phyloP scores from a whole-genome alignment of 345 rosid species.

The Dovyalis caffra region DNA sequence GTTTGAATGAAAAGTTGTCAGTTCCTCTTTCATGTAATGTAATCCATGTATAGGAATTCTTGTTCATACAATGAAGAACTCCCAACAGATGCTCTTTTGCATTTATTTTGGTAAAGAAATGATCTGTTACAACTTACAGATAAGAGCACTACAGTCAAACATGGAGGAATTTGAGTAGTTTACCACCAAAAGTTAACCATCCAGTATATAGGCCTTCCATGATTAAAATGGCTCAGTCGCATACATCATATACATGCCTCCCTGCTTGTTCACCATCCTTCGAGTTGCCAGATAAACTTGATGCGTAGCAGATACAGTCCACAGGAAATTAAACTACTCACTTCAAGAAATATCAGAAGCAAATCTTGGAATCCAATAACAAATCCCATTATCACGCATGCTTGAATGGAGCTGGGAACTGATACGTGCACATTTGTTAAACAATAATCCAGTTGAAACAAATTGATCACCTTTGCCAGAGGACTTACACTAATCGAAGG shows the following conservation, averaged over 20 bases:
- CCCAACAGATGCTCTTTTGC: too few species aligned
- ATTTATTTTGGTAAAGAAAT: too few species aligned
- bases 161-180: not conserved
- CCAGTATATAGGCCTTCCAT: not conserved
- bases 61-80: too few species aligned
- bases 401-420: not conserved
- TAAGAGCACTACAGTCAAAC: too few species aligned
- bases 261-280: constrained; percentile 3
- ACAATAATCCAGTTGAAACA: not conserved
- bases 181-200: not conserved
- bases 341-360: not conserved
- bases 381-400: not conserved
- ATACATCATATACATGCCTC: not conserved
- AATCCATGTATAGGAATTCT: too few species aligned
- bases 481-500: not conserved
- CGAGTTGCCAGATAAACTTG: not conserved
- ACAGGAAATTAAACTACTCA: not conserved
- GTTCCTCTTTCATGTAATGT: too few species aligned
- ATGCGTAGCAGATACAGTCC: not conserved
- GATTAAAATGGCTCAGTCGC: not conserved
- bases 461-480: not conserved
- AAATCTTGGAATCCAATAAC: not conserved
- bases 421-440: not conserved
- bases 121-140: too few species aligned
- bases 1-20: too few species aligned